phyloP scores from a whole-genome alignment of 2,329 filamentous ascomycete genomes.

The Botrytis cinerea region DNA sequence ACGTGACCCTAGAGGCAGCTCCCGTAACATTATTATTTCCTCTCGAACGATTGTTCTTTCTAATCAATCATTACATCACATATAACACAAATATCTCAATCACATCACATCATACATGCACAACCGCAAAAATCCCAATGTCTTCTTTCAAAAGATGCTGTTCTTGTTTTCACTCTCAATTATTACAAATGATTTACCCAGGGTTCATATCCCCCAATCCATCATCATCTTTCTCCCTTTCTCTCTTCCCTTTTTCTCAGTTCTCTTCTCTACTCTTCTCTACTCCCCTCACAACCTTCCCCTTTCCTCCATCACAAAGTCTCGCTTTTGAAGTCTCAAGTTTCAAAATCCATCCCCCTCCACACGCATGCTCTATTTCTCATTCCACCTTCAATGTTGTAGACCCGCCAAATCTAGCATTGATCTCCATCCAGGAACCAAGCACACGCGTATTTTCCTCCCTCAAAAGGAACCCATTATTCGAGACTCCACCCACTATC shows the following conservation, averaged over 20 bases:
- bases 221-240: neutral
- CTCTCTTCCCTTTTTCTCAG: neutral
- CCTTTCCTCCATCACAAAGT: neutral
- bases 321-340: neutral
- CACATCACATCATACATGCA: neutral
- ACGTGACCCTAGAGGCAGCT: no score
- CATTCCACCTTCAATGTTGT: neutral
- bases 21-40: no score
- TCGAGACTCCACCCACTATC: neutral
- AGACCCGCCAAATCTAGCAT: neutral
- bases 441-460: neutral
- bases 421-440: neutral
- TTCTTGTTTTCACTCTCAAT: slow-evolving; percentile 15
- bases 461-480: neutral
- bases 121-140: neutral
- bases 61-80: no score
- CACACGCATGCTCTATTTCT: neutral
- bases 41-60: no score
- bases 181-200: slow-evolving; percentile 22
- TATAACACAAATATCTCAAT: no score
- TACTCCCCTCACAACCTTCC: neutral
- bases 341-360: neutral
- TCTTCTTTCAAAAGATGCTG: slow-evolving; percentile 16
- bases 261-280: neutral
- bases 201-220: slow-evolving; percentile 17